Evolutionary conservation across 1,284 basidiomycete species (phyloP).

Genomic region (Takashimella tepidaria): DNA sequence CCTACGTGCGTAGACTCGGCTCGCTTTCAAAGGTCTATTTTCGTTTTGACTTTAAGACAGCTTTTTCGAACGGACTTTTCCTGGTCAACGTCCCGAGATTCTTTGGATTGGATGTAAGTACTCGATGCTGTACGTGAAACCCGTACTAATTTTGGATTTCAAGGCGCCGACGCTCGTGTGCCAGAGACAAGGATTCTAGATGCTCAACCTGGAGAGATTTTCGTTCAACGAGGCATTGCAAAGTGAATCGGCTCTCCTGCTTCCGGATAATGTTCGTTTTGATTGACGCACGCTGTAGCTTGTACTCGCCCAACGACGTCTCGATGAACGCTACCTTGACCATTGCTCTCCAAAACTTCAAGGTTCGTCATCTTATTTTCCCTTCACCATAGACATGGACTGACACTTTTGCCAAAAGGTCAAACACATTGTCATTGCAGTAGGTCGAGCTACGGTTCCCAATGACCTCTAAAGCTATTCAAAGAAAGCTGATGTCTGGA

Average conservation of each 20-base stretch:
- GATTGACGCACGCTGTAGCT: no score
- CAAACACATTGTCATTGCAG: conserved; percentile 44
- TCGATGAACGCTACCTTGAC: conserved; percentile 41
- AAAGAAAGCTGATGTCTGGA: not conserved
- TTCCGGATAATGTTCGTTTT: no score
- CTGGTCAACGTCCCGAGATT: conserved; percentile 44
- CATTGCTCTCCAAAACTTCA: conserved; percentile 45
- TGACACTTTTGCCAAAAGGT: conserved; percentile 14
- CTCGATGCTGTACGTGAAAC: not conserved
- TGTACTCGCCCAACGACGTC: conserved; percentile 42
- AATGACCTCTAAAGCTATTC: no score
- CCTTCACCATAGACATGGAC: not conserved
- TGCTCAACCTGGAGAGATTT: conserved; percentile 44
- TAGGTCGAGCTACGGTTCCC: no score
- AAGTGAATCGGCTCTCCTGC: conserved; percentile 27
- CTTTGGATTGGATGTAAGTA: conserved; percentile 45
- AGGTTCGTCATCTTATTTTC: conserved; percentile 1
- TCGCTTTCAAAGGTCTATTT: no score
- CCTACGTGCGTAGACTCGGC: conserved; percentile 12
- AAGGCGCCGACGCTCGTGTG: conserved; percentile 45
- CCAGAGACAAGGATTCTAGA: conserved; percentile 45
- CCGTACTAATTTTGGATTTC: no score
- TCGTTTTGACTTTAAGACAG: conserved; percentile 18
- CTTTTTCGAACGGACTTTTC: conserved; percentile 41
- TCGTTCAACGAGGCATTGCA: conserved; percentile 44